Base-by-base conservation (phyloP, 306 rosid species). In the Quercus parvula region DNA sequence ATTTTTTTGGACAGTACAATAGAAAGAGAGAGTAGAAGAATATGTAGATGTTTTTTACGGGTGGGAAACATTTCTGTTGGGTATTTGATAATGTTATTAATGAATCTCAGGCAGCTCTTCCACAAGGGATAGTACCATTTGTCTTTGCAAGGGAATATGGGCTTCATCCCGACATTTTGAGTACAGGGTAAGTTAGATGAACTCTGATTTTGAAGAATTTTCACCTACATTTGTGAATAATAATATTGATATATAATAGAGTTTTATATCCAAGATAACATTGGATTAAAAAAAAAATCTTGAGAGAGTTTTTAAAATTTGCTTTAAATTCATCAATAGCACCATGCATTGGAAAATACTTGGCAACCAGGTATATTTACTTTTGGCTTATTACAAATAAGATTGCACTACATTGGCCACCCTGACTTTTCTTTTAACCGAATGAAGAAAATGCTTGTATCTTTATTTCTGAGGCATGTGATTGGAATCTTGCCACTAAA, bases 121-220 rank as follows among this genome's bases (percentile, higher is more conserved):
- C 88, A 15, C 88, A 85, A 82, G 88, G 88, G 73, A 85, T 85
- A 7, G 88, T 85, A 35, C 88, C 88, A 10, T 82, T 85, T 67
- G 88, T 85, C 15, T 85, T 85, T 49, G 88, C 86, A 58, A 79
- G 88, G 70, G 88, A 85, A 49, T 85, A 85, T 52, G 88, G 88
- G 15, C 52, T 85, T 56, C 88, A 85, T 75, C 81, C 88, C 4
- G 84, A 85, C 81, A 85, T 85, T 63, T 77, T 85, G 72, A 85
- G 88, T 62, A 85, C 88, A 24, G 88, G 86, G 88, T 85, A 62
- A 55, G 85, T 63, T 41, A 14, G 7, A 12, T 31, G 6, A 59
- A 59, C 66, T 59, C 6, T 59, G 17, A 22, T 59, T 24, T 59
- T 24, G 15, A 59, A 59, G 31, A 4, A 22, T 10, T 58, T 58